phyloP scores from a whole-genome alignment of 768 basidiomycete species.

The Russula sp. region DNA sequence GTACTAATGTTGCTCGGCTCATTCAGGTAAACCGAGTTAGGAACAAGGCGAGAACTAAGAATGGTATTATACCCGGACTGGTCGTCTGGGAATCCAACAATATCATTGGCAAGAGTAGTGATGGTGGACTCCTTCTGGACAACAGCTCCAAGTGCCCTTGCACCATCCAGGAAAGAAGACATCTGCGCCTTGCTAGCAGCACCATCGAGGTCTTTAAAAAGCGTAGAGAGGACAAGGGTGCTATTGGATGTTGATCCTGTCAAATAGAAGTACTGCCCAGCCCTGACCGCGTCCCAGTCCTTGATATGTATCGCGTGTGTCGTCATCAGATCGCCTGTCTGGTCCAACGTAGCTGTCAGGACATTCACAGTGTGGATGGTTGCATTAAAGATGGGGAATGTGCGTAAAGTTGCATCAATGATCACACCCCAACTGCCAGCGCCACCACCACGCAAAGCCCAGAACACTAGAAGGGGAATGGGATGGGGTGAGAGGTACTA shows the following conservation, averaged over 20 bases:
- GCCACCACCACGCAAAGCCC: not conserved
- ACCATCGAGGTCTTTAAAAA: conserved; percentile 13
- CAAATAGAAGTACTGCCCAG: conserved; percentile 30
- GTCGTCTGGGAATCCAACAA: conserved; percentile 12
- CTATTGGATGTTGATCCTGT: conserved; percentile 13
- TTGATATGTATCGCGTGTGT: conserved; percentile 18
- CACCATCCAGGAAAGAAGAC: conserved; percentile 11
- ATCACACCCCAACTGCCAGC: too few species aligned
- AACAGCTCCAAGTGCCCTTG: conserved; percentile 20
- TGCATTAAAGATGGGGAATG: too few species aligned
- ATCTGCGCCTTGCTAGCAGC: conserved; percentile 22
- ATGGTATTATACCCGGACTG: conserved; percentile 10
- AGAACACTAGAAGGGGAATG: conserved; percentile 20
- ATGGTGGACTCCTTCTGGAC: not conserved
- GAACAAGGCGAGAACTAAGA: conserved; percentile 17
- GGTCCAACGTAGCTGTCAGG: conserved; percentile 31
- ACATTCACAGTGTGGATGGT: conserved; percentile 27
- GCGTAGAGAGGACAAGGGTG: conserved; percentile 17
- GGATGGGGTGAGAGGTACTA: not conserved
- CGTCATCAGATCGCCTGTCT: conserved; percentile 34
- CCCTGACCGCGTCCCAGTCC: not conserved
- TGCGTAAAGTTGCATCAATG: too few species aligned
- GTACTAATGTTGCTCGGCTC: conserved; percentile 6
- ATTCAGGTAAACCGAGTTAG: not conserved
- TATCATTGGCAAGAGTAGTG: conserved; percentile 6